A percentile compares a stretch with the other conserved stretches of the same genome.
These are phyloP conservation scores for Tulasnella sp. DNA, from an alignment of 768 basidiomycete species.

Conservation along the genomic window DNA sequence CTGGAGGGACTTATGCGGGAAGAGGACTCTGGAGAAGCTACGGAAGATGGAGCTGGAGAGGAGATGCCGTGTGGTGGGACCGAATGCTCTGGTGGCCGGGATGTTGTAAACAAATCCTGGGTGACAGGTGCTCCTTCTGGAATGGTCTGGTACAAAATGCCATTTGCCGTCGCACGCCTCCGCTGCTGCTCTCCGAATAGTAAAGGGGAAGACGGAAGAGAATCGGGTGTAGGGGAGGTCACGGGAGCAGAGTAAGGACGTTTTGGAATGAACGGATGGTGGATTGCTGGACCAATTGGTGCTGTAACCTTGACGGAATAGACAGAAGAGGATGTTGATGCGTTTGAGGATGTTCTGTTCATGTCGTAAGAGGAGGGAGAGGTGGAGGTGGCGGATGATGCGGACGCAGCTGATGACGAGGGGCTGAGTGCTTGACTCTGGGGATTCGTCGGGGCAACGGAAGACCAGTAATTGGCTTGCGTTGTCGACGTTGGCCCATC, in stretches of 20 bases:
- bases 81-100: background rate
- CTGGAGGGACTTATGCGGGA: background rate
- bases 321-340: background rate
- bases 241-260: constrained; percentile 11
- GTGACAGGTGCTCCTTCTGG: background rate
- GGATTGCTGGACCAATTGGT: background rate
- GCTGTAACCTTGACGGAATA: constrained; percentile 12
- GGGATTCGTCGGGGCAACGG: background rate
- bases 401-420: background rate
- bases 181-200: background rate
- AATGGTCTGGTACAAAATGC: background rate
- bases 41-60: background rate
- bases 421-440: constrained; percentile 1
- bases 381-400: background rate
- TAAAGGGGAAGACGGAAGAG: background rate
- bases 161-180: background rate
- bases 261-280: constrained; percentile 16
- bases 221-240: background rate
- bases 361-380: background rate
- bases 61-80: background rate
- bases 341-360: background rate
- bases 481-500: background rate
- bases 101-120: background rate
- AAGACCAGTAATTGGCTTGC: background rate
- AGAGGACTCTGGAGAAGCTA: background rate